phyloP scores from a whole-genome alignment of 768 basidiomycete species.

The Tubosaeta brunneosetosa region DNA sequence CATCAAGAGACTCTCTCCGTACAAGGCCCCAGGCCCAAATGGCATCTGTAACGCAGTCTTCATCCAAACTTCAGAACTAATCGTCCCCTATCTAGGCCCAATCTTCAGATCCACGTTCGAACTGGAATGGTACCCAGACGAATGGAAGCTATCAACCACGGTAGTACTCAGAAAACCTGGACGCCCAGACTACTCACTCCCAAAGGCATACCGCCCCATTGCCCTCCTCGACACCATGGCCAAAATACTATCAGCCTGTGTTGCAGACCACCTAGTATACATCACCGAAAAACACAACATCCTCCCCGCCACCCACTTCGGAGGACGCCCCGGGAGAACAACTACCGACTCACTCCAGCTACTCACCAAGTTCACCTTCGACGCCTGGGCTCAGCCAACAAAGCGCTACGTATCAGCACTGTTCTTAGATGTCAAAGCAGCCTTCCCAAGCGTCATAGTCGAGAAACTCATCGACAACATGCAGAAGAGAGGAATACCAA shows the following conservation, averaged over 20 bases:
- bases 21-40: too few relatives aligned
- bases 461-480: not conserved
- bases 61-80: not conserved
- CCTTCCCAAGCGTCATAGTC: not conserved
- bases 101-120: not conserved
- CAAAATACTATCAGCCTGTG: not conserved
- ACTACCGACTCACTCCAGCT: slow-evolving; percentile 3
- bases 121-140: not conserved
- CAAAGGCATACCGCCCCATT: not conserved
- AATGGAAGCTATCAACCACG: slow-evolving; percentile 17
- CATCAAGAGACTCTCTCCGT: too few relatives aligned
- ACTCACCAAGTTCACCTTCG: not conserved
- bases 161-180: slow-evolving; percentile 35
- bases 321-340: not conserved
- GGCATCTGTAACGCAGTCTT: not conserved
- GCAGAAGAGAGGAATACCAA: not conserved
- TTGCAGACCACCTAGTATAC: not conserved
- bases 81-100: not conserved
- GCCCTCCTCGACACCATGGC: slow-evolving; percentile 1
- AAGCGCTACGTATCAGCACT: not conserved
- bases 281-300: not conserved
- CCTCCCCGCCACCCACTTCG: not conserved
- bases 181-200: slow-evolving; percentile 25
- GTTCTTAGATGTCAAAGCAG: not conserved
- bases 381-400: not conserved